Evolutionary conservation across 2,329 filamentous ascomycete species (phyloP).

Genomic region (Alternaria triticina): DNA sequence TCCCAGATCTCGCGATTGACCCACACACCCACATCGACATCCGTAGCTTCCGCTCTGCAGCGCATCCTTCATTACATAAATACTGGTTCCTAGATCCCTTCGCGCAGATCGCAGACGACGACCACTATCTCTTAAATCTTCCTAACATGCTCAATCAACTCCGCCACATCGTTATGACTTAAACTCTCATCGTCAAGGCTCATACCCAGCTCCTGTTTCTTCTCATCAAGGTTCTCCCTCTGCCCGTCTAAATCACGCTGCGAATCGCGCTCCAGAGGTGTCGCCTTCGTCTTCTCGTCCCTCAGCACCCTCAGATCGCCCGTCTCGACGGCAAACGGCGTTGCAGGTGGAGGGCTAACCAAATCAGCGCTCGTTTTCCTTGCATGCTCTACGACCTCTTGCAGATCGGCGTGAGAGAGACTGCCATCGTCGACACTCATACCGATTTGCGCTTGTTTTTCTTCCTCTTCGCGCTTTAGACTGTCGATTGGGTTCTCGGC

Average conservation of each 20-base stretch:
- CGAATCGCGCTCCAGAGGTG: neutral
- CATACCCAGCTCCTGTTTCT: constrained; percentile 5
- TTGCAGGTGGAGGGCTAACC: no score
- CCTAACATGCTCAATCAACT: constrained; percentile 1
- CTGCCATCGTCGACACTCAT: constrained; percentile 26
- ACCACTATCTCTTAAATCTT: neutral
- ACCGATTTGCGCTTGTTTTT: constrained; percentile 25
- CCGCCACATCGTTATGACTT: constrained; percentile 3
- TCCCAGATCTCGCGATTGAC: neutral
- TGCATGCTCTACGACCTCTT: constrained; percentile 12
- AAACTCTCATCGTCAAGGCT: neutral
- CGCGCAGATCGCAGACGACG: neutral
- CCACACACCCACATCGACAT: neutral
- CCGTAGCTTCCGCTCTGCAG: neutral
- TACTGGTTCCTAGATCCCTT: neutral
- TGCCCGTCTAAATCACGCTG: neutral
- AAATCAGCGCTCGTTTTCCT: neutral
- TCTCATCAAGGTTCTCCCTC: neutral
- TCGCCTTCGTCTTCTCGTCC: neutral
- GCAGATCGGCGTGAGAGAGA: constrained; percentile 17
- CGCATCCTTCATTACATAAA: neutral
- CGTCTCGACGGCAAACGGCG: neutral
- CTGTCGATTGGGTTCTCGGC: neutral
- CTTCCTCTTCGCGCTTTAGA: constrained; percentile 11
- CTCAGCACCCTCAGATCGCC: neutral